Evolutionary conservation across 768 basidiomycete genomes (phyloP).

Genomic region (Suillus clintonianus): DNA sequence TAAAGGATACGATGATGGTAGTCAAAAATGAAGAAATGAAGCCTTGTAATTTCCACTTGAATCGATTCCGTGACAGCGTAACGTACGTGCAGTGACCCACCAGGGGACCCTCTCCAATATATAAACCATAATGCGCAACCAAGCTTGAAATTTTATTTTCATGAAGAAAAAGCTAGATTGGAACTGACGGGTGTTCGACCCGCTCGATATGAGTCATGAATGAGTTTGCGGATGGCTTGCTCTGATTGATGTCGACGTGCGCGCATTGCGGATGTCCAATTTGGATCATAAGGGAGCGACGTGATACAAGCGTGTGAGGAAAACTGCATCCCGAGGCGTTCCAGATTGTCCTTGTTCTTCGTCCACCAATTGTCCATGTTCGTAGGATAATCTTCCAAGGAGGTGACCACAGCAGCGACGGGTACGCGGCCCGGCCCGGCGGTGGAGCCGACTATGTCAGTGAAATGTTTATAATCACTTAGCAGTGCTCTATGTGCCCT

Average conservation of each 20-base stretch:
- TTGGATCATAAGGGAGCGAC: slow-evolving; percentile 18
- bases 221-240: slow-evolving; percentile 13
- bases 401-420: slow-evolving; percentile 33
- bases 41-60: no score
- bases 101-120: not conserved
- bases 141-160: not conserved
- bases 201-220: not conserved
- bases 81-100: not conserved
- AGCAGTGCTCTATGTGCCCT: slow-evolving; percentile 24
- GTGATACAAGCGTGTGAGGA: slow-evolving; percentile 44
- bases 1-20: no score
- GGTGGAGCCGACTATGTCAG: slow-evolving; percentile 27
- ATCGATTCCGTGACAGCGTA: not conserved
- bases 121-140: not conserved
- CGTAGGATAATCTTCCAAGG: slow-evolving; percentile 32
- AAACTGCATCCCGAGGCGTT: slow-evolving; percentile 37
- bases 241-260: slow-evolving; percentile 17
- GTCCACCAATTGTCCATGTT: slow-evolving; percentile 43
- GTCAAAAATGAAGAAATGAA: no score
- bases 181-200: not conserved
- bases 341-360: slow-evolving; percentile 32
- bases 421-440: slow-evolving; percentile 33
- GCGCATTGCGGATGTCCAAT: not conserved
- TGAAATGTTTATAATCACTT: slow-evolving; percentile 34
- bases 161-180: not conserved